A percentile compares a stretch with the other conserved stretches of the same genome.
Evolutionary conservation across 2,329 filamentous ascomycete species (phyloP).

Genomic region (Claviceps maximensis): DNA sequence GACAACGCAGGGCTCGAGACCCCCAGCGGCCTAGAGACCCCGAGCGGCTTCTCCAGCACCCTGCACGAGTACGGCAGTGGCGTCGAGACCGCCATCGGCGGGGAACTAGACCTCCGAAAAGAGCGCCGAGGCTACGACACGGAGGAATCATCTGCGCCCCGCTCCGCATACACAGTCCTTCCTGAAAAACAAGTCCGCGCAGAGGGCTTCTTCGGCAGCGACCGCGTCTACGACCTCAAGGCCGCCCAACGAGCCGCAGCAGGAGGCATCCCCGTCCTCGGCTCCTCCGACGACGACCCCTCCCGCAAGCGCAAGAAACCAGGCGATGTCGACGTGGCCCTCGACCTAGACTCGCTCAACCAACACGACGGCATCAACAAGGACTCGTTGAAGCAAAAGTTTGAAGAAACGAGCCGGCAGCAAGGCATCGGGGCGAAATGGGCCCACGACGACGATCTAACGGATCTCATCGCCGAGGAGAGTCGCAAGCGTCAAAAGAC

Average conservation of each 20-base stretch:
- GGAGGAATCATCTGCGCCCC: conserved; percentile 61
- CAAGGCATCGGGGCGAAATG: conserved; percentile 57
- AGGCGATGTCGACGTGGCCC: conserved; percentile 83
- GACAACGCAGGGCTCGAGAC: conserved; percentile 57
- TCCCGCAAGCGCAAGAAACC: conserved; percentile 83
- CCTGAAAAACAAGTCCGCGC: conserved; percentile 76
- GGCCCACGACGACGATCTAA: conserved; percentile 75
- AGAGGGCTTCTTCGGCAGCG: conserved; percentile 91
- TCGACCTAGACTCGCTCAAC: conserved; percentile 72
- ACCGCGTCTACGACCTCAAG: conserved; percentile 82
- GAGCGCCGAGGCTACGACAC: conserved; percentile 70
- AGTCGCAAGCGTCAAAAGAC: conserved; percentile 80
- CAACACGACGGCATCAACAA: conserved; percentile 67
- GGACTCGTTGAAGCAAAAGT: conserved; percentile 67
- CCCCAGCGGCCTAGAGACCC: conserved; percentile 65
- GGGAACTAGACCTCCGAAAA: conserved; percentile 87
- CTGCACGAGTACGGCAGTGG: conserved; percentile 66
- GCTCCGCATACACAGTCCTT: conserved; percentile 77
- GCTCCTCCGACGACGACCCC: conserved; percentile 66
- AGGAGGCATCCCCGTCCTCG: conserved; percentile 56
- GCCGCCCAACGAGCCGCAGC: conserved; percentile 21
- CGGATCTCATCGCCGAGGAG: conserved; percentile 91
- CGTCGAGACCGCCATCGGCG: conserved; percentile 60
- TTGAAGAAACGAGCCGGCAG: conserved; percentile 57
- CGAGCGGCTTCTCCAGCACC: conserved; percentile 65